These are phyloP conservation scores for Amniculicola lignicola DNA, from an alignment of 495 filamentous ascomycete genomes.

Conservation along the genomic window DNA sequence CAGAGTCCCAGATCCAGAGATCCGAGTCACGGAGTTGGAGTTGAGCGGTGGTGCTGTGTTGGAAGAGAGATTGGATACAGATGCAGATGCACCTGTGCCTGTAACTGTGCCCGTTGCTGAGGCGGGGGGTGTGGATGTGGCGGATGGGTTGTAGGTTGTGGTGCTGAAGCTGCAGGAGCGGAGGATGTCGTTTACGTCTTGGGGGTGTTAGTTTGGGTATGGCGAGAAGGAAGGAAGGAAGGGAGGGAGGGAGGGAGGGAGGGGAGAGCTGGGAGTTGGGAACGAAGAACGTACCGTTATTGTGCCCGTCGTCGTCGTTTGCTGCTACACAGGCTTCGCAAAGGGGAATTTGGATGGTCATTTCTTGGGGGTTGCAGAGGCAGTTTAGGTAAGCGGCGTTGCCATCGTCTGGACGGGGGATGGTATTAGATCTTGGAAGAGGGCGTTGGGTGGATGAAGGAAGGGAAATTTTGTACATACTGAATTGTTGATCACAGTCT, in stretches of 20 bases:
- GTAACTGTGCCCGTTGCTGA: not conserved
- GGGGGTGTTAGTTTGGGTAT: not conserved
- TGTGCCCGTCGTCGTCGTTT: conserved; percentile 1
- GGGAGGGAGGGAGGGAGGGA: not conserved
- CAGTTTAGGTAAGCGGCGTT: conserved; percentile 1
- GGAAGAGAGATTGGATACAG: not conserved
- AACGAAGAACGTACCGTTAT: conserved; percentile 15
- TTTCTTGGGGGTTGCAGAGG: not conserved
- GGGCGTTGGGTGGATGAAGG: not conserved
- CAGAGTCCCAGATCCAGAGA: not conserved
- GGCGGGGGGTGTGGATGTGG: not conserved
- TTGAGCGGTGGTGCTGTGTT: no score
- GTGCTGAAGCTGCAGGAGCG: conserved; percentile 15
- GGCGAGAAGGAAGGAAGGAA: not conserved
- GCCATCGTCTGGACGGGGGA: conserved; percentile 3
- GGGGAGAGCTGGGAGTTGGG: not conserved
- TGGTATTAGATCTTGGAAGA: not conserved
- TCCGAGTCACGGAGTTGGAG: not conserved
- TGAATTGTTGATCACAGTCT: conserved; percentile 6
- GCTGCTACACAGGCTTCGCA: conserved; percentile 12
- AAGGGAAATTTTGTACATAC: no score
- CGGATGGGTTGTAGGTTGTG: not conserved
- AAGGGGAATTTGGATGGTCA: conserved; percentile 1
- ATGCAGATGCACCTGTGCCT: not conserved
- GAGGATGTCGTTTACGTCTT: conserved; percentile 13